These are phyloP conservation scores for Astrothelium macrocarpum DNA, from an alignment of 495 filamentous ascomycete species.

Conservation along the genomic window DNA sequence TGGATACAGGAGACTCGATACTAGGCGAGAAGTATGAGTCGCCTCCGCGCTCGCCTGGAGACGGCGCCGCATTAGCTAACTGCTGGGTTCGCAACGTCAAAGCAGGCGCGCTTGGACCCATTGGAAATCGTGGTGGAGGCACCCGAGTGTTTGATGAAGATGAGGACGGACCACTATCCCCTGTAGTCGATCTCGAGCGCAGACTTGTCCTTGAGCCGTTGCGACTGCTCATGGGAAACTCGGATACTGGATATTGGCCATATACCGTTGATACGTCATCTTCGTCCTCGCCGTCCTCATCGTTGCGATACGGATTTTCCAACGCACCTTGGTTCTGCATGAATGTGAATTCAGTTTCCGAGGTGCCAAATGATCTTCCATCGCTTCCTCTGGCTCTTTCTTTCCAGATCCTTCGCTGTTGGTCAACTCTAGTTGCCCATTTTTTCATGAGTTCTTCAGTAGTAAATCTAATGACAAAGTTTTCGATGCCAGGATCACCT, in stretches of 20 bases:
- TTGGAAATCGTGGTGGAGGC: conserved; percentile 60
- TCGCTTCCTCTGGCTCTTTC: conserved; percentile 37
- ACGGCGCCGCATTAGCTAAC: conserved; percentile 35
- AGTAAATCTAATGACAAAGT: conserved; percentile 84
- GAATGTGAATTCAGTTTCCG: conserved; percentile 70
- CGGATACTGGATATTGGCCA: conserved; percentile 17
- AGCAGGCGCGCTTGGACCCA: conserved; percentile 44
- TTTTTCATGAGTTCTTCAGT: conserved; percentile 88
- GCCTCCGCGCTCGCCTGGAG: conserved; percentile 41
- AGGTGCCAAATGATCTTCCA: conserved; percentile 49
- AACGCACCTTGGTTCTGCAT: conserved; percentile 55
- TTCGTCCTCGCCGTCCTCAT: conserved; percentile 63
- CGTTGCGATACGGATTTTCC: conserved; percentile 71
- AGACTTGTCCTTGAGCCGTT: conserved; percentile 75
- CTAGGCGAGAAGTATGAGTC: conserved; percentile 89
- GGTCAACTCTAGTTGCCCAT: conserved; percentile 61
- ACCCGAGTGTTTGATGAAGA: conserved; percentile 39
- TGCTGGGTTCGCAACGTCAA: conserved; percentile 68
- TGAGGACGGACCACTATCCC: conserved; percentile 51
- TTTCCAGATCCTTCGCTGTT: conserved; percentile 47
- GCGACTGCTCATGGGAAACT: conserved; percentile 39
- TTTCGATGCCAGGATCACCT: conserved; percentile 90
- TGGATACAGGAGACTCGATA: conserved; percentile 72
- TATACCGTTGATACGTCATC: conserved; percentile 35
- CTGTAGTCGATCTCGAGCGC: conserved; percentile 68